phyloP scores from a whole-genome alignment of 441 rosid genomes.

The Corymbia calophylla region DNA sequence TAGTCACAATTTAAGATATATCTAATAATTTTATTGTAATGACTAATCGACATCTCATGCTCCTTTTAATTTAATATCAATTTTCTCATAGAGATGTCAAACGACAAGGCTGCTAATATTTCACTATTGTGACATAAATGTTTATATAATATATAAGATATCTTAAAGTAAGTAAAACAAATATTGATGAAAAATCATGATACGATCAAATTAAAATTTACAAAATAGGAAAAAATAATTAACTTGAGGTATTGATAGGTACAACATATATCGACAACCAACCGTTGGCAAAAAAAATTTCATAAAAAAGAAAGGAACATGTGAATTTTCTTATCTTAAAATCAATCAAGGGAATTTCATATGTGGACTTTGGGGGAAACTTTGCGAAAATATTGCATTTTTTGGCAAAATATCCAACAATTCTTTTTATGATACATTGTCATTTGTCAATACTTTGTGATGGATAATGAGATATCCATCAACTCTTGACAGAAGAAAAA shows the following conservation, averaged over 20 bases:
- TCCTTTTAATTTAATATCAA: too few relatives aligned
- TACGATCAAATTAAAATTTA: too few relatives aligned
- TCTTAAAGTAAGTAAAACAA: neutral
- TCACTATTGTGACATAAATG: too few relatives aligned
- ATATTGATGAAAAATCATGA: too few relatives aligned
- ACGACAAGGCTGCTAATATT: too few relatives aligned
- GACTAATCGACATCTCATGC: too few relatives aligned
- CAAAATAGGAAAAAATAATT: neutral
- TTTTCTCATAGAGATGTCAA: too few relatives aligned
- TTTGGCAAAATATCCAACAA: neutral
- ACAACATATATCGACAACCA: neutral
- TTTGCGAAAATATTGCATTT: fast-evolving
- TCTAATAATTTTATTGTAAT: too few relatives aligned
- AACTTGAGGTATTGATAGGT: too few relatives aligned
- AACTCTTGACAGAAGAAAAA: neutral
- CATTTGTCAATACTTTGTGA: too few relatives aligned
- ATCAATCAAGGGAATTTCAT: neutral
- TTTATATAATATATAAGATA: too few relatives aligned
- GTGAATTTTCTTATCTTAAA: neutral
- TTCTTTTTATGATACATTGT: neutral
- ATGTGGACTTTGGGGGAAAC: neutral
- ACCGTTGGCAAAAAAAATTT: neutral
- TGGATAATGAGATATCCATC: neutral
- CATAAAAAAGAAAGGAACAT: neutral
- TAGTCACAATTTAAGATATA: too few relatives aligned